Percentiles rank a stretch among this genome's conserved stretches.
Conservation (phyloP, 805 yeast genomes). For the Clavispora fructus region DNA sequence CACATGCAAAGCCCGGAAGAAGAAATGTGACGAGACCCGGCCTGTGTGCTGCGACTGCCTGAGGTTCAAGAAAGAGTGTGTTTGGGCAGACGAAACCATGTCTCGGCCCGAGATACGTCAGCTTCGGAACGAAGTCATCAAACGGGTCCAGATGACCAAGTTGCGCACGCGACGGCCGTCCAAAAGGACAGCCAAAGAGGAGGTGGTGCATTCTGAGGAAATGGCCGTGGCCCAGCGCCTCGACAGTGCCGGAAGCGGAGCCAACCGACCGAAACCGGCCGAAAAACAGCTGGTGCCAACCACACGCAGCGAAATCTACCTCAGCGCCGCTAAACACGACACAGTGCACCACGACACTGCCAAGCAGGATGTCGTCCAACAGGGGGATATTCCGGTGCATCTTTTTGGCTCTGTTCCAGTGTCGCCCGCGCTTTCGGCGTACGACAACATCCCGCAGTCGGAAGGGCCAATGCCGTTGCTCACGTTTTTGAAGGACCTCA, state of each 20-base stretch:
- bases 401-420: not conserved
- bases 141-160: conserved; percentile 38
- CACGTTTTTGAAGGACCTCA: not conserved
- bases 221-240: no score
- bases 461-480: not conserved
- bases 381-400: not conserved
- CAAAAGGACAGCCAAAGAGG: not conserved
- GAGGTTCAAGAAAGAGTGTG: conserved; percentile 43
- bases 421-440: not conserved
- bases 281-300: no score
- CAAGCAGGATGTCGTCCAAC: not conserved
- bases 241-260: no score
- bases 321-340: not conserved
- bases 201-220: no score
- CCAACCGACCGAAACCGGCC: no score
- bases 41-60: conserved; percentile 49
- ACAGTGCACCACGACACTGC: not conserved
- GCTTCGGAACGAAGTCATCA: conserved; percentile 32
- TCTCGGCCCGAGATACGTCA: conserved; percentile 29
- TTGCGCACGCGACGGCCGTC: conserved; percentile 31
- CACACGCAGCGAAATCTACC: no score
- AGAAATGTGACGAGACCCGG: conserved; percentile 47
- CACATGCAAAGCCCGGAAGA: conserved; percentile 63
- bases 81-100: conserved; percentile 44
- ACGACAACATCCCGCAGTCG: not conserved